Base-by-base conservation (phyloP, 345 rosid genomes). In the Leavenworthia alabamica region DNA sequence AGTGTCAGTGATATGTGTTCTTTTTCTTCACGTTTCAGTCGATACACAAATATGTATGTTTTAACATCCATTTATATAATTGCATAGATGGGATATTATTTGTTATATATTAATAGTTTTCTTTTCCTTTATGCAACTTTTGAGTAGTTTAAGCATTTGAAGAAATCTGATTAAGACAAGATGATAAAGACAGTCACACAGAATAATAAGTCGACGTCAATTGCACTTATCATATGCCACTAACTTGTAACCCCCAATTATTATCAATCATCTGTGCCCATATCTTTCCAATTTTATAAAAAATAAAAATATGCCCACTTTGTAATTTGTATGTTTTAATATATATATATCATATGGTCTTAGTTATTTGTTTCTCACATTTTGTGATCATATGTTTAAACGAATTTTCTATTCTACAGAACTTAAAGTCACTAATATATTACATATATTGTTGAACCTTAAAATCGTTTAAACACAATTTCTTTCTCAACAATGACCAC, bases 131-230 rank as follows among this genome's bases (percentile, higher is more conserved):
- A 43, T 52, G 56, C 13, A 52, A 53, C 42, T 52, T 69, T 69
- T 14, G 42, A 69, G 26, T 20, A 66, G 43, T 60, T 35, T 52
- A 36, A 3, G 32, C 49, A 60, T 45, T 61, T 53, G 27, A 53
- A 69, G 56, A 44, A 51, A 60, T 37, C 55, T 60, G 73, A 68
- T 60, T 31, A 43, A 37, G 47, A 60, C 61, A 24, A 60, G n/a
- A 16, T 44, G 73, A 60, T 46, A 44, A 26, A 44, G 73, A 69
- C 73, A 44, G 44, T 69, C 73, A 69, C 67, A 60, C 52, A 69
- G 49, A 69, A 69, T 44, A 60, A 52, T 44, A 17, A 53, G 49
- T 69, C 56, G 29, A 52, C 56, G 55, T 61, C 68, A 53, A 3
- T 45, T 53, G 36, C 45, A 35, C 67, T 53, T 23, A 44, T 32